Base-by-base conservation (phyloP, 495 filamentous ascomycete genomes). In the Massariosphaeria phaeospora region DNA sequence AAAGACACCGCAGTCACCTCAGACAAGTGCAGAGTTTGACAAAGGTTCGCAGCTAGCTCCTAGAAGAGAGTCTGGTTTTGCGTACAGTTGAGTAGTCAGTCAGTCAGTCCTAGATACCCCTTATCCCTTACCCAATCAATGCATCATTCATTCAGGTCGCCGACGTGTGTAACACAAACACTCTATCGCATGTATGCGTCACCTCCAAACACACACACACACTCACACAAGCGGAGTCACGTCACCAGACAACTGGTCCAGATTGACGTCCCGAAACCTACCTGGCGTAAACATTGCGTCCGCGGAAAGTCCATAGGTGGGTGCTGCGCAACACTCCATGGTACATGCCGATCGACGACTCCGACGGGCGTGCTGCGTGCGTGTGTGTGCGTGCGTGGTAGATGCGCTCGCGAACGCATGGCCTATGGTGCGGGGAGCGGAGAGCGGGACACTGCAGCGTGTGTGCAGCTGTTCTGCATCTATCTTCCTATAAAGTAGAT, bases 91-190 rank as follows among this genome's bases (percentile, higher is more conserved):
- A 33, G 26, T 33, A 33, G 30, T n/a, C n/a, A n/a, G n/a, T n/a
- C n/a, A n/a, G n/a, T n/a, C 8, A 15, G 51, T 47, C 17, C 20
- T 31, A 54, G 51, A 54, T 54, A 54, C 41, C 41, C 51, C 39
- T 43, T 35, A 38, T 21, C 40, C 1, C 11, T 2, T 2, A 6
- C 29, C 13, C n/a, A n/a, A n/a, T n/a, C 12, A 45, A 26, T 17
- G 21, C 26, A 27, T 18, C 25, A 7, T 38, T 46, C 51, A 54
- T 54, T 7, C 18, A 29, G 41, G 33, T 21, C n/a, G n/a, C 24
- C 2, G 27, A 34, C n/a, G n/a, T 18, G 35, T 39, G 35, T 15
- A 39, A 39, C 23, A 9, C 20, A n/a, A 27, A 9, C 42, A 27
- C 23, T 24, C 20, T 26, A 15, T 9, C 10, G 15, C 42, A 46